Evolutionary conservation across 345 rosid species (phyloP), one percentile per base, ranked within the genome.

Genomic region (Eucalyptus erythrocorys): DNA sequence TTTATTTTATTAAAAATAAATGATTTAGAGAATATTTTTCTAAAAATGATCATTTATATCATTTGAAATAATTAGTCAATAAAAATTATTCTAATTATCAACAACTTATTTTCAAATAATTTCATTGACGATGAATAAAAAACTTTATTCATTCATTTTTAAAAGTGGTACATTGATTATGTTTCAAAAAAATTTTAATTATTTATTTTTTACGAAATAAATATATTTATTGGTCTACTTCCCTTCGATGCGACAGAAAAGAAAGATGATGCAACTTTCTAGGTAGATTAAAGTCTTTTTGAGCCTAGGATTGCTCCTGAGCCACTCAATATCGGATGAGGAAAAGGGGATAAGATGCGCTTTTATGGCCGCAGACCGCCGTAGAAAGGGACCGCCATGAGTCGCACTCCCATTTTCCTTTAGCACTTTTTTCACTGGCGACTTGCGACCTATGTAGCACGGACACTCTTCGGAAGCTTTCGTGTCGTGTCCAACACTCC

Each of bases 141-240:
- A 6, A 0, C 8, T 66, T 34, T 2, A 0, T 10, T 10, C 47
- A 10, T 76, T 21, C 3, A 19, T 32, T 34, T 64, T 64, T 34
- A 0, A 8, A 34, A 68, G 6, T 17, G 13, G 9, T 21, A 21
- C 1, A 9, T 1, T 7, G 0, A 37, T 37, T 10, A 17, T 76
- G 13, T 76, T 5, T 76, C 4, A 34, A 0, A 68, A 68, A 11
- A 13, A 64, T n/a, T 7, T 10, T 37, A 76, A 34, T 5, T 34
- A 51, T 51, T 34, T 0, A 68, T 34, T 1, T 32, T 68, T 34
- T 5, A 13, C 7, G 1, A 32, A 68, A 68, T 16, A 16, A 68
- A 68, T 8, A 68, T 2, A 17, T 4, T 6, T 0, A 0, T 17
- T 2, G 1, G 13, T 7, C 26, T 2, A 34, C 17, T 34, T 17